Conservation (phyloP, 441 rosid species). For the Gossypium davidsonii region DNA sequence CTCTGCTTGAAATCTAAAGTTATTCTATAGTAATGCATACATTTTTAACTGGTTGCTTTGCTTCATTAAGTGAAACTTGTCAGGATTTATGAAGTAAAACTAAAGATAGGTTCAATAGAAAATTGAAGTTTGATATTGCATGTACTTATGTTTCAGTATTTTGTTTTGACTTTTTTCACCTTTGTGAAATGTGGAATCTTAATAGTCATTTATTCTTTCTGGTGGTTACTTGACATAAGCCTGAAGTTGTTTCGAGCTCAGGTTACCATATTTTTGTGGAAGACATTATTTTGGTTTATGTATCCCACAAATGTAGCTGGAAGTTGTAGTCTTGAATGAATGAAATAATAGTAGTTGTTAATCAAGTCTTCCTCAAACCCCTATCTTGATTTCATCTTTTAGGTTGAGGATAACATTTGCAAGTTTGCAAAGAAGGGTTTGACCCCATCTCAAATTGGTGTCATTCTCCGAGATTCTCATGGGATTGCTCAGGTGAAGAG, state of each 20-base stretch:
- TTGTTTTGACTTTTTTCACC: background rate
- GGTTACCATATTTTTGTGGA: background rate
- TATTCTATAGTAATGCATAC: background rate
- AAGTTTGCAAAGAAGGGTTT: constrained; percentile 78
- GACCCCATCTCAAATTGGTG: constrained; percentile 80
- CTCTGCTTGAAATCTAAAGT: background rate
- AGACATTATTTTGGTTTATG: background rate
- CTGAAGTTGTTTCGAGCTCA: background rate
- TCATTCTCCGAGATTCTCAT: constrained; percentile 75
- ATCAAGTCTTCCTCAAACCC: background rate
- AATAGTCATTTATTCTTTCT: background rate
- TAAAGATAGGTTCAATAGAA: background rate
- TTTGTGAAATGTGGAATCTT: background rate
- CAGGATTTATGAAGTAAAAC: background rate
- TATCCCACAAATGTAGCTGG: background rate
- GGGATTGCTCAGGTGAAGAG: constrained; percentile 77
- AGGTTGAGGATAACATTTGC: constrained; percentile 77
- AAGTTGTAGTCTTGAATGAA: background rate
- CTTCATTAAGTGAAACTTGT: background rate
- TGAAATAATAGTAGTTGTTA: background rate
- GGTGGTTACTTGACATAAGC: background rate
- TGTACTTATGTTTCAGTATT: background rate
- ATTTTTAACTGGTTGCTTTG: background rate
- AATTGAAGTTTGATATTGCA: background rate
- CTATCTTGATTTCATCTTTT: background rate